A percentile compares a stretch with the other conserved stretches of the same genome.
Conservation (phyloP, 2,329 filamentous ascomycete genomes). For the Curvularia lunata region DNA sequence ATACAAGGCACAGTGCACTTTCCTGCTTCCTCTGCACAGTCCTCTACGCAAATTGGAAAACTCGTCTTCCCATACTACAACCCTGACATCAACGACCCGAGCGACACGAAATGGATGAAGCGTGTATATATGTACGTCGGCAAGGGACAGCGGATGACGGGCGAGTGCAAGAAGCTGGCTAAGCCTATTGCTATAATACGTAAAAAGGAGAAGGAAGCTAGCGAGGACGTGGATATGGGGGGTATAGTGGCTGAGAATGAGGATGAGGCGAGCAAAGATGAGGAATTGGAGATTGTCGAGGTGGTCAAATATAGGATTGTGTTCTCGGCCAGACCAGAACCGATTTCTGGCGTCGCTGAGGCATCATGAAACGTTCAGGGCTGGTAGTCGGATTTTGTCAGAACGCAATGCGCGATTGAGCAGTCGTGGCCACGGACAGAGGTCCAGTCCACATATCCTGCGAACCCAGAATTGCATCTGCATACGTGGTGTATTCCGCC, state of each 20-base stretch:
- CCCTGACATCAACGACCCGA: constrained; percentile 51
- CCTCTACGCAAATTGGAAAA: constrained; percentile 67
- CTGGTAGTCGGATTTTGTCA: neutral
- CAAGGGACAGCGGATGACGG: constrained; percentile 83
- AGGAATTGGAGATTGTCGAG: constrained; percentile 81
- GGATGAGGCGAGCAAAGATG: constrained; percentile 26
- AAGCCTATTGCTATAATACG: constrained; percentile 81
- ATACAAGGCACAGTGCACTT: constrained; percentile 90
- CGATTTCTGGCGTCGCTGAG: constrained; percentile 59
- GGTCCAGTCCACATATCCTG: neutral
- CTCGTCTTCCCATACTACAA: constrained; percentile 80
- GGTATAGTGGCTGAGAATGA: constrained; percentile 12
- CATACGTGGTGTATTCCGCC: neutral
- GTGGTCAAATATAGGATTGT: constrained; percentile 86
- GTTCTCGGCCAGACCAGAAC: constrained; percentile 84
- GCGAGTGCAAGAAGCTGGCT: constrained; percentile 85
- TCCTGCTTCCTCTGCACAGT: constrained; percentile 53
- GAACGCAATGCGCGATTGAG: neutral
- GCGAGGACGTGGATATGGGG: constrained; percentile 39
- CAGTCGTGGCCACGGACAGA: too few relatives aligned
- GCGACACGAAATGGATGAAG: constrained; percentile 83
- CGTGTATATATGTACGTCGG: constrained; percentile 87
- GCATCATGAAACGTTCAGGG: constrained; percentile 13
- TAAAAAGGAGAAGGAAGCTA: constrained; percentile 39
- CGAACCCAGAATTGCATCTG: neutral